phyloP scores from a whole-genome alignment of 1,284 basidiomycete species.

The Leccinum subrobustum region DNA sequence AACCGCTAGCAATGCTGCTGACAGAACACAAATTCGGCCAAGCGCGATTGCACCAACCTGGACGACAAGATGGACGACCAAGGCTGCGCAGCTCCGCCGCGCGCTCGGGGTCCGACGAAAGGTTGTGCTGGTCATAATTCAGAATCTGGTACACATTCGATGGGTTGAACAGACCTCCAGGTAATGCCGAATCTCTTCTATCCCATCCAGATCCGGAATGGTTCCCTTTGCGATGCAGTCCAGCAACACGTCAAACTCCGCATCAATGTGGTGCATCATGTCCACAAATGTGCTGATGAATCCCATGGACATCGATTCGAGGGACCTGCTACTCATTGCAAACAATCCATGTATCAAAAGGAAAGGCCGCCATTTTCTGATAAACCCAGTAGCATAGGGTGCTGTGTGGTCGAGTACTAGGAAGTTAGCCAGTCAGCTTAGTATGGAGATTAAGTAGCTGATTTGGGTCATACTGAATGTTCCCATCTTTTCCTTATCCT shows the following conservation, averaged over 20 bases:
- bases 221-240: neutral
- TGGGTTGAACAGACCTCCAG: constrained; percentile 5
- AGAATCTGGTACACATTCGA: neutral
- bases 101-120: constrained; percentile 1
- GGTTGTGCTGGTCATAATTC: constrained; percentile 6
- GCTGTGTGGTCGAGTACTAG: neutral
- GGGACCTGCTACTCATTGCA: neutral
- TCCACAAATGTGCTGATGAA: neutral
- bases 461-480: neutral
- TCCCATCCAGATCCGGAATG: neutral
- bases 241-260: constrained; percentile 10
- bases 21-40: constrained; percentile 17
- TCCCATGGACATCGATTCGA: neutral
- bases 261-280: neutral
- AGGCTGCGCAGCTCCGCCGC: constrained; percentile 15
- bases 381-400: neutral
- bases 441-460: neutral
- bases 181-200: neutral
- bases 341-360: neutral
- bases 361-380: neutral
- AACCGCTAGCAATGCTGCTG: constrained; percentile 5
- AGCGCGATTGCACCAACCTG: constrained; percentile 16
- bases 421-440: neutral
- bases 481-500: neutral
- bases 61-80: constrained; percentile 16